A percentile compares a stretch with the other conserved stretches of the same genome.
These are phyloP conservation scores for Stephanodiscus minutulus DNA, from an alignment of 108 stramenopile species.

Conservation along the genomic window DNA sequence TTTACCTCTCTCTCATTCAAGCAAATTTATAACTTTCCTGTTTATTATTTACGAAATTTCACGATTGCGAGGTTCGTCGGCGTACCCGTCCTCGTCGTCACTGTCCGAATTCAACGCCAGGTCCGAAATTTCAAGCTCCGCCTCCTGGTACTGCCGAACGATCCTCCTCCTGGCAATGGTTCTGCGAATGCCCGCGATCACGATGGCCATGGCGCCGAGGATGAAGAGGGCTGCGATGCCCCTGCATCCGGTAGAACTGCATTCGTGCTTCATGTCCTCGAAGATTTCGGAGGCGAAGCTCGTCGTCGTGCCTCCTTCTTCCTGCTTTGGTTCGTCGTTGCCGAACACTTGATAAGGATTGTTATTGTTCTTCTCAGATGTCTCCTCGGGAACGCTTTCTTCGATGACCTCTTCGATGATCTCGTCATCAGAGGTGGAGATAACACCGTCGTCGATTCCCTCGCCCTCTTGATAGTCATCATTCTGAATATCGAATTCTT, in stretches of 20 bases:
- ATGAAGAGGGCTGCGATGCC: conserved; percentile 39
- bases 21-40: neutral
- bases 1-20: neutral
- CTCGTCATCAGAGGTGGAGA: neutral
- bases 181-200: conserved; percentile 37
- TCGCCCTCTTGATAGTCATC: conserved; percentile 1
- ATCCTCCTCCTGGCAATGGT: conserved; percentile 34
- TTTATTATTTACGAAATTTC: too few species aligned
- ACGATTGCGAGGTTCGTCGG: conserved; percentile 20
- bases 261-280: conserved; percentile 52
- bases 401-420: neutral
- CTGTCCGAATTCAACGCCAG: conserved; percentile 45
- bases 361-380: conserved; percentile 10
- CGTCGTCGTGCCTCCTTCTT: conserved; percentile 1
- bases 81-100: conserved; percentile 34
- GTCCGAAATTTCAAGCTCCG: conserved; percentile 47
- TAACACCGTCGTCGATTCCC: conserved; percentile 1
- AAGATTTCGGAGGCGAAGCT: conserved; percentile 24
- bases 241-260: conserved; percentile 37
- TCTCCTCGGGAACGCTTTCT: neutral
- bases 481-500: neutral
- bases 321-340: conserved; percentile 6
- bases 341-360: conserved; percentile 24
- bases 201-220: conserved; percentile 27
- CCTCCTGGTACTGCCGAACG: conserved; percentile 48